Evolutionary conservation across 2,329 filamentous ascomycete genomes (phyloP).

Genomic region (Sporothrix variecibatus): DNA sequence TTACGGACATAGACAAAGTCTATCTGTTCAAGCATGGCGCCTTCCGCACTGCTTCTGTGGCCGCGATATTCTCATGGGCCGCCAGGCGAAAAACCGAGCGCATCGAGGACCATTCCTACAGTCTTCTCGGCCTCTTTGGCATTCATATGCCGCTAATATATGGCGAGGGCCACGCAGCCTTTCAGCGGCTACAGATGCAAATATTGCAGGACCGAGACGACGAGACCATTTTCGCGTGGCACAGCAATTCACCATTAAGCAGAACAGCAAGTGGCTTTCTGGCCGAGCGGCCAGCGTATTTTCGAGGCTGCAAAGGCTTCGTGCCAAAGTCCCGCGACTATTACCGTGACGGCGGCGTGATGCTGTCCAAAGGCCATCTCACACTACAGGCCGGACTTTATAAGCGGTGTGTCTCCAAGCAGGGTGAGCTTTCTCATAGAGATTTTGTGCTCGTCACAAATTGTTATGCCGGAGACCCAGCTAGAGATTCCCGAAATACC

Average conservation of each 20-base stretch:
- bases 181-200: constrained; percentile 30
- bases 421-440: background rate
- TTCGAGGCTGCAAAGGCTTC: background rate
- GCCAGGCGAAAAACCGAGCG: constrained; percentile 25
- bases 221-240: constrained; percentile 34
- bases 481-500: no score
- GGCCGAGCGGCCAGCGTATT: background rate
- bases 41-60: no score
- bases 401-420: background rate
- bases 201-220: constrained; percentile 27
- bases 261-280: background rate
- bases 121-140: constrained; percentile 31
- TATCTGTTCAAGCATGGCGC: no score
- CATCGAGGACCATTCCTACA: constrained; percentile 31
- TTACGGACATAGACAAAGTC: no score
- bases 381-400: background rate
- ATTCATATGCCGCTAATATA: constrained; percentile 31
- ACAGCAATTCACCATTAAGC: background rate
- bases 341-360: background rate
- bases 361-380: background rate
- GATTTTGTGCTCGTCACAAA: background rate
- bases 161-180: constrained; percentile 30
- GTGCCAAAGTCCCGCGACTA: background rate
- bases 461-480: background rate
- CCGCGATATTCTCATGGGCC: constrained; percentile 30